phyloP scores from a whole-genome alignment of 306 rosid genomes.

The Begonia masoniana region DNA sequence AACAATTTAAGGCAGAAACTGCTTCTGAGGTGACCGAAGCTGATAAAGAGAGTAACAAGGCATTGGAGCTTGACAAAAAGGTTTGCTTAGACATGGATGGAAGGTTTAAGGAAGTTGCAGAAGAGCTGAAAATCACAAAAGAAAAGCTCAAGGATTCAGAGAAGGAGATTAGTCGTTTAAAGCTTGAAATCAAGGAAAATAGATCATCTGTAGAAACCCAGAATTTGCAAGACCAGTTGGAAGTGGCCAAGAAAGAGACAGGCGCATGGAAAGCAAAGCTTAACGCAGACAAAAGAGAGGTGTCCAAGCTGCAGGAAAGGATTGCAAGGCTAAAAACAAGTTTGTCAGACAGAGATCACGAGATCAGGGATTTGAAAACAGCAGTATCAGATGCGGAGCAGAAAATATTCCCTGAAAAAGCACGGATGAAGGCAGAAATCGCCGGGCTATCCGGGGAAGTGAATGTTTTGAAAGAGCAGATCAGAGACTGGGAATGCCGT shows the following conservation, averaged over 20 bases:
- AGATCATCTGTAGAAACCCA: constrained; percentile 38
- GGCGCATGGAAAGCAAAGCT: constrained; percentile 52
- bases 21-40: constrained; percentile 9
- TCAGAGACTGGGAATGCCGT: constrained; percentile 54
- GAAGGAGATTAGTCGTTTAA: constrained; percentile 43
- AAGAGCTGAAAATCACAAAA: constrained; percentile 46
- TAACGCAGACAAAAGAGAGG: constrained; percentile 67
- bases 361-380: constrained; percentile 69
- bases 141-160: constrained; percentile 44
- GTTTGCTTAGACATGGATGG: constrained; percentile 4
- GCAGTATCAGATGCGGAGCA: constrained; percentile 91
- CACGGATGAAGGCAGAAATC: constrained; percentile 68
- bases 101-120: constrained; percentile 22
- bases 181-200: constrained; percentile 35
- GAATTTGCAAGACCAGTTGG: constrained; percentile 53
- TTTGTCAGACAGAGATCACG: constrained; percentile 65
- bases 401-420: constrained; percentile 92
- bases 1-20: constrained; percentile 16
- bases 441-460: constrained; percentile 36
- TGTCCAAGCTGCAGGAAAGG: constrained; percentile 62
- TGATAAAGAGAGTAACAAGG: constrained; percentile 11
- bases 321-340: constrained; percentile 50
- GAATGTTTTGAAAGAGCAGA: constrained; percentile 29
- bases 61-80: constrained; percentile 17
- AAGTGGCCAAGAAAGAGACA: constrained; percentile 43